Base-by-base conservation (phyloP, 495 filamentous ascomycete species). In the Aspergillus haitiensis region DNA sequence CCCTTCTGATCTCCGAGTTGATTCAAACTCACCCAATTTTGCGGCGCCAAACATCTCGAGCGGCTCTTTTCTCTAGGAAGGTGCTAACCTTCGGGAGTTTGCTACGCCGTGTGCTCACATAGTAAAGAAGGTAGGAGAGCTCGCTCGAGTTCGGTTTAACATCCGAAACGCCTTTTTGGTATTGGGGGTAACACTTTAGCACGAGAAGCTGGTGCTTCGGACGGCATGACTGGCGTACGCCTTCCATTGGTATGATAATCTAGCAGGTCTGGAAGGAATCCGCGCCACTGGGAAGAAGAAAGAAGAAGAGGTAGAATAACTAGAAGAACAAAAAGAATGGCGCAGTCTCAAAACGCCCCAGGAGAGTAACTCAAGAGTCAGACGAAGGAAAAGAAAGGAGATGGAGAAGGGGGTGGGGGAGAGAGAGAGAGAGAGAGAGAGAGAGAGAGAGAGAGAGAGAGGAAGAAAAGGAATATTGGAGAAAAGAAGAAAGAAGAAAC, bases 141-240 rank as follows among this genome's bases (percentile, higher is more conserved):
- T 97, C 93, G 73, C 89, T 94, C 46, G 90, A 87, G 70, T 97
- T 97, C 8, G 93, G 91, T 73, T 92, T 93, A 58, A 96, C 90
- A 62, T 95, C 90, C 68, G 88, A 83, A 48, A 90, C 90, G 59
- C 89, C 90, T 75, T 96, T 96, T 55, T 90, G 88, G 56, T 90
- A 92, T 62, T 84, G 85, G 34, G 93, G 93, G 75, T 95, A 97
- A 78, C 93, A 97, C 73, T 96, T 96, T 34, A 96, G 82, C 51
- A 95, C 86, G 52, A 97, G 78, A 58, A 96, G 87, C 80, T 96
- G 92, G 73, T 97, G 93, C 74, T 96, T 96, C 18, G 93, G 92
- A 56, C 92, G 89, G 66, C 78, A 83, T 61, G 75, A 78, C 65
- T 87, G 84, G 60, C 85, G 85, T 57, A 86, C 77, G 52, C 82